Conservation (phyloP, 1,284 basidiomycete species). For the Meira miltonrushii region DNA sequence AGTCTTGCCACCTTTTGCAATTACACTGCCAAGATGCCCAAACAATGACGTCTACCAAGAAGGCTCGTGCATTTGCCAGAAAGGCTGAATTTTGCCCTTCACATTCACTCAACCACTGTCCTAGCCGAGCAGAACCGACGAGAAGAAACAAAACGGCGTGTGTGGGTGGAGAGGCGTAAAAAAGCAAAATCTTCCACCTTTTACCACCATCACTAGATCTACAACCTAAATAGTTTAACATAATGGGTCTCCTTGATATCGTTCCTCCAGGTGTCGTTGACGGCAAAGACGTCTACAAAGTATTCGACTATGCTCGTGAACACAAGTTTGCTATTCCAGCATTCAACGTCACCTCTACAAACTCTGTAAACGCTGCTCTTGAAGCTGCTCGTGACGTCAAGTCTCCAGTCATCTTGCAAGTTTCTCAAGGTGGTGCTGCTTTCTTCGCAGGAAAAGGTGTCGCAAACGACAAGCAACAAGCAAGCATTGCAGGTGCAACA, state of each 20-base stretch:
- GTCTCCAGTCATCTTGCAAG: slow-evolving; percentile 93
- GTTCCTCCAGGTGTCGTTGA: slow-evolving; percentile 21
- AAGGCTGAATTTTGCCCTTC: no score
- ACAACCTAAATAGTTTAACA: not conserved
- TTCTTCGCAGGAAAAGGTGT: slow-evolving; percentile 97
- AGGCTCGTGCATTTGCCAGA: no score
- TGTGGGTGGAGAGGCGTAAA: no score
- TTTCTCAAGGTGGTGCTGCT: slow-evolving; percentile 92
- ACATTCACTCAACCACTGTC: no score
- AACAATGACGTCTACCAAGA: no score
- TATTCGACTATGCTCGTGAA: slow-evolving; percentile 49
- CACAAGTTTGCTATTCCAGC: slow-evolving; percentile 49
- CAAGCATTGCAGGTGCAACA: slow-evolving; percentile 85
- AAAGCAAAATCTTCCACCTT: no score
- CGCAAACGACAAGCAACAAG: slow-evolving; percentile 89
- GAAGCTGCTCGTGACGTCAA: slow-evolving; percentile 67
- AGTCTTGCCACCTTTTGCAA: no score
- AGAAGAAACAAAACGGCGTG: no score
- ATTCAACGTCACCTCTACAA: slow-evolving; percentile 49
- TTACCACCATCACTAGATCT: not conserved
- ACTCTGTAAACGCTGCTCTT: slow-evolving; percentile 47
- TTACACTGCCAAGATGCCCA: no score
- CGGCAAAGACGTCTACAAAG: slow-evolving; percentile 52
- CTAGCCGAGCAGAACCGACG: no score
- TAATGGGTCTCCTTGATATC: slow-evolving; percentile 29